Evolutionary conservation across 169 alveolate species (phyloP).

Genomic region (Besnoitia besnoiti): DNA sequence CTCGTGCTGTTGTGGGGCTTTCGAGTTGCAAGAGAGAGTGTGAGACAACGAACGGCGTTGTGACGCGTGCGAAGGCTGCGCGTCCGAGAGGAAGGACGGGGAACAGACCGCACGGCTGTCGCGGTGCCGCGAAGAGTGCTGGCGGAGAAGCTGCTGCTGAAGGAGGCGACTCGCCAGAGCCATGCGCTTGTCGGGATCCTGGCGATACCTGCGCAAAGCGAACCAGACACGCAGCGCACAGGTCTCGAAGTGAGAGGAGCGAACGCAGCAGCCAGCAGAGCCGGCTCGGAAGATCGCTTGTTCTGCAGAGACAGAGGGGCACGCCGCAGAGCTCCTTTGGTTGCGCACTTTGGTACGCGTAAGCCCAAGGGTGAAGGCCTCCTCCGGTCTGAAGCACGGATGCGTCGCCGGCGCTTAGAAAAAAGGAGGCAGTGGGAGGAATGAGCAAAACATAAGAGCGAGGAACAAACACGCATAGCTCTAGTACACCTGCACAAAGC

Average conservation of each 20-base stretch:
- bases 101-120: neutral
- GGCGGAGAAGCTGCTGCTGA: neutral
- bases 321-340: too few species aligned
- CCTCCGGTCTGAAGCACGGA: too few species aligned
- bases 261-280: too few species aligned
- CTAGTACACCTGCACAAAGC: too few species aligned
- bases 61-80: neutral
- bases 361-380: too few species aligned
- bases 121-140: neutral
- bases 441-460: too few species aligned
- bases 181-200: constrained; percentile 3
- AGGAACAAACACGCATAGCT: too few species aligned
- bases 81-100: neutral
- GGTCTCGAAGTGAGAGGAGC: neutral
- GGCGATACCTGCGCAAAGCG: neutral
- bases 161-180: constrained; percentile 8
- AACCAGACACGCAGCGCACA: neutral
- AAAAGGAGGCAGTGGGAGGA: neutral
- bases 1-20: neutral
- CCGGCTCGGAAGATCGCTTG: too few species aligned
- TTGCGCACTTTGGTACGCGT: too few species aligned
- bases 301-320: too few species aligned
- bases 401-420: neutral
- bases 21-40: neutral
- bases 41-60: neutral